These are phyloP conservation scores for Diaporthe sp. DNA, from an alignment of 2,329 filamentous ascomycete species.

Conservation along the genomic window DNA sequence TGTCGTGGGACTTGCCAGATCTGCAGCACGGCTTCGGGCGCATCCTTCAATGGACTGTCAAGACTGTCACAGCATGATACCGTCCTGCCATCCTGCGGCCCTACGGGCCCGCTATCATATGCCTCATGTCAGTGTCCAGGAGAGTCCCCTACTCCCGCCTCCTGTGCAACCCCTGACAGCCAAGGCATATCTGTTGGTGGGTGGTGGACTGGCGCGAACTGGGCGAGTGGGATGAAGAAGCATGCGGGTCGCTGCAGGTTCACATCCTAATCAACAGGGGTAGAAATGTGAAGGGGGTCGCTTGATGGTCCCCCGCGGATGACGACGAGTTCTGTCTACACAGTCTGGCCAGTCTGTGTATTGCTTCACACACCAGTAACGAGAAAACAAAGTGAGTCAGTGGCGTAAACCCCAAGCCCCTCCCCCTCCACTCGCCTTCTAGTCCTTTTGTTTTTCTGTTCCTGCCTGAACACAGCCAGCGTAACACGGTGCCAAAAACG, in stretches of 20 bases:
- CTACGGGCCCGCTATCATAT: not conserved
- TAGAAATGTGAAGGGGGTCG: not conserved
- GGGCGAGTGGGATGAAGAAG: conserved; percentile 5
- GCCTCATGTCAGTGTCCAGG: not conserved
- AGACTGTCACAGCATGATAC: conserved; percentile 14
- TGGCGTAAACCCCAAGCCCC: conserved; percentile 11
- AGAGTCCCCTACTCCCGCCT: not conserved
- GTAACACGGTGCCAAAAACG: conserved; percentile 11
- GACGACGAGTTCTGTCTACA: not conserved
- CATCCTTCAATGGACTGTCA: not conserved
- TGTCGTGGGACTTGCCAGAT: conserved; percentile 27
- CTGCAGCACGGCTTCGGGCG: conserved; percentile 13
- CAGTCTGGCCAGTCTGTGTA: conserved; percentile 1
- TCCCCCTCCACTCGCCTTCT: not conserved
- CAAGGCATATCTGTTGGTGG: not conserved
- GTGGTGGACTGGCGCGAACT: not conserved
- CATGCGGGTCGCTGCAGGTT: conserved; percentile 23
- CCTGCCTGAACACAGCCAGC: not conserved
- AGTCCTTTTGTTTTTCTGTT: not conserved
- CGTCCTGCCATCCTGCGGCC: not conserved
- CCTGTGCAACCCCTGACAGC: not conserved
- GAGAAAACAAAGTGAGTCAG: conserved; percentile 30
- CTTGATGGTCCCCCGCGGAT: not conserved
- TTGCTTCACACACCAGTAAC: conserved; percentile 19
- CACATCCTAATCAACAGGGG: conserved; percentile 17